Conservation (phyloP, 2,329 filamentous ascomycete species). For the Ophiostoma populinum region DNA sequence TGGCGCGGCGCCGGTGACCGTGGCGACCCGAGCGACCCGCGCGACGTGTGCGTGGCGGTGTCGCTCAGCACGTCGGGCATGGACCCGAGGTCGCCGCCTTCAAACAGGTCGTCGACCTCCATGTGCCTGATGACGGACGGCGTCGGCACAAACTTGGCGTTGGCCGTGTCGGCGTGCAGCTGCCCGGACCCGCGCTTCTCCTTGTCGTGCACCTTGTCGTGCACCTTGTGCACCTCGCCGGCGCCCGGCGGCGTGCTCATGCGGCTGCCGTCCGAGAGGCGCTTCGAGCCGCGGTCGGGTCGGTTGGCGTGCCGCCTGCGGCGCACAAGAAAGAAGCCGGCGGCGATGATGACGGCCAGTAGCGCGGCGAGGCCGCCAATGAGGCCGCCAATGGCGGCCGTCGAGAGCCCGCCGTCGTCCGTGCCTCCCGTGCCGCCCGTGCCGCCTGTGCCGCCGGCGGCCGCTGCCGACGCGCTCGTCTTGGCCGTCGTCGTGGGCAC, state of each 20-base stretch:
- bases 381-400: slow-evolving; percentile 32
- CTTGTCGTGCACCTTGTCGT: too few relatives aligned
- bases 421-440: slow-evolving; percentile 12
- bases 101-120: slow-evolving; percentile 22
- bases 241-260: too few relatives aligned
- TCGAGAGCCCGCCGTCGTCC: slow-evolving; percentile 17
- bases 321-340: slow-evolving; percentile 31
- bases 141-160: slow-evolving; percentile 14
- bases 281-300: slow-evolving; percentile 16
- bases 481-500: slow-evolving; percentile 28
- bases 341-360: slow-evolving; percentile 28
- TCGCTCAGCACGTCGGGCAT: not conserved
- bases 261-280: slow-evolving; percentile 13
- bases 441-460: too few relatives aligned
- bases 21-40: slow-evolving; percentile 7
- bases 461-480: too few relatives aligned
- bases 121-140: slow-evolving; percentile 26
- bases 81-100: too few relatives aligned
- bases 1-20: slow-evolving; percentile 4
- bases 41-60: not conserved
- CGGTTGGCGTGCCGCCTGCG: slow-evolving; percentile 29
- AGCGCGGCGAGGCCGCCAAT: slow-evolving; percentile 32
- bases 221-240: too few relatives aligned
- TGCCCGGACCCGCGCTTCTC: too few relatives aligned
- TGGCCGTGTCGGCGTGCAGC: slow-evolving; percentile 18